Conservation (phyloP, 441 rosid species). For the Hura crepitans region DNA sequence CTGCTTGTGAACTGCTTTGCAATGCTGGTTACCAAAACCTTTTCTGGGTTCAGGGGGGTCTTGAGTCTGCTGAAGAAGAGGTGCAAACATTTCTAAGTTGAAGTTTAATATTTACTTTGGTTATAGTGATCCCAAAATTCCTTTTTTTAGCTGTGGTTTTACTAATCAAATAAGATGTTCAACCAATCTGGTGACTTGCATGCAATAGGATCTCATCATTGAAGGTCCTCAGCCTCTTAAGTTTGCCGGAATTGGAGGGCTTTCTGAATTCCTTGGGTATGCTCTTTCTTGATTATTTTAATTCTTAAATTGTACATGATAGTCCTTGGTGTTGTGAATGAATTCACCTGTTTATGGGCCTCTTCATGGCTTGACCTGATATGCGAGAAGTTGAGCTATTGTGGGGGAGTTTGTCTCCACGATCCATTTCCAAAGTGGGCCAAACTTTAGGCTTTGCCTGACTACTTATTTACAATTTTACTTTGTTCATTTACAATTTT, state of each 20-base stretch:
- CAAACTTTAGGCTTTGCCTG: too few relatives aligned
- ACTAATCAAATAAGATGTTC: slow-evolving; percentile 6
- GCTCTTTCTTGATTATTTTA: slow-evolving; percentile 15
- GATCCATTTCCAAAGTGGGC: too few relatives aligned
- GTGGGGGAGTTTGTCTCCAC: too few relatives aligned
- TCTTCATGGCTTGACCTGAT: too few relatives aligned
- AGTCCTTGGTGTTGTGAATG: neutral
- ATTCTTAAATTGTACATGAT: neutral
- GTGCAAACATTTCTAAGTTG: slow-evolving; percentile 31
- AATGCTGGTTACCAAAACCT: slow-evolving; percentile 78
- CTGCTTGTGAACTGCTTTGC: slow-evolving; percentile 75
- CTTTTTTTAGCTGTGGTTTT: neutral
- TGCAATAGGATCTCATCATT: slow-evolving; percentile 63
- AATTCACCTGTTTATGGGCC: neutral
- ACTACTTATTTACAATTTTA: too few relatives aligned
- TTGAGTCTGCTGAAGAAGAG: slow-evolving; percentile 87
- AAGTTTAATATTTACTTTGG: slow-evolving; percentile 18
- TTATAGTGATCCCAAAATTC: slow-evolving; percentile 1
- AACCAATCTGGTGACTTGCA: slow-evolving; percentile 17
- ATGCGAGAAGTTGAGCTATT: too few relatives aligned
- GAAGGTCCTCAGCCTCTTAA: slow-evolving; percentile 80
- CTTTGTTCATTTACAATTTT: too few relatives aligned
- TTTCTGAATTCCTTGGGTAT: slow-evolving; percentile 93
- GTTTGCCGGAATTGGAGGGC: slow-evolving; percentile 86
- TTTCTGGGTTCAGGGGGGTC: slow-evolving; percentile 92